Base-by-base conservation (phyloP, 805 yeast genomes). In the Nakazawaea anatomiae region DNA sequence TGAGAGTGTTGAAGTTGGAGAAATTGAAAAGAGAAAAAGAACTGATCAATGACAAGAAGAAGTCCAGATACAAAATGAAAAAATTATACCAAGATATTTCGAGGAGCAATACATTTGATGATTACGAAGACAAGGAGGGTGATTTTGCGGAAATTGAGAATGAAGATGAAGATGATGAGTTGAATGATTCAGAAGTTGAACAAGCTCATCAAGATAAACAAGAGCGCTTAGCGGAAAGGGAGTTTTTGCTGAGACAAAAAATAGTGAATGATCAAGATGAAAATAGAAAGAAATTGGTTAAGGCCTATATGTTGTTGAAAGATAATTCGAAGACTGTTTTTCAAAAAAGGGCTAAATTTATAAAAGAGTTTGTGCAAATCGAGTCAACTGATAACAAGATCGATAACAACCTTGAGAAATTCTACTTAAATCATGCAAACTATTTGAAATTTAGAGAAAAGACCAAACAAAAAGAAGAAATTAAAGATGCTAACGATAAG, bases 1-100 rank as follows among this genome's bases (percentile, higher is more conserved):
- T 81, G 27, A 74, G 73, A 42, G 83, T 82, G 30, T 59, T 80
- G 48, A 73, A 73, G 40, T 64, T 77, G 30, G 87, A 82, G 51
- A 70, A 72, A 48, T 71, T 71, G 44, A 76, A 79, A 44, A 70
- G 85, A 42, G 76, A 73, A 46, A 68, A 68, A 52, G 80, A 79
- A 52, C 59, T 72, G 8, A 65, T 73, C 25, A 67, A 63, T 25
- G 88, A 82, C 55, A 70, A 80, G 43, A 66, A 66, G 39, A 71
- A 75, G 53, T 74, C 84, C 0, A 76, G 76, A 56, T 59, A 66
- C 25, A 73, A 77, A 48, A 60, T 83, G 41, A 72, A 77, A 51
- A 64, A 71, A 52, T 58, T 82, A 42, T 75, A 62, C 50, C 57
- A 60, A 36, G 59, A 60, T 46, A 46, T 62, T 9, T 58, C 59